Base-by-base conservation (phyloP, 345 rosid species). In the Syzygium oleosum region DNA sequence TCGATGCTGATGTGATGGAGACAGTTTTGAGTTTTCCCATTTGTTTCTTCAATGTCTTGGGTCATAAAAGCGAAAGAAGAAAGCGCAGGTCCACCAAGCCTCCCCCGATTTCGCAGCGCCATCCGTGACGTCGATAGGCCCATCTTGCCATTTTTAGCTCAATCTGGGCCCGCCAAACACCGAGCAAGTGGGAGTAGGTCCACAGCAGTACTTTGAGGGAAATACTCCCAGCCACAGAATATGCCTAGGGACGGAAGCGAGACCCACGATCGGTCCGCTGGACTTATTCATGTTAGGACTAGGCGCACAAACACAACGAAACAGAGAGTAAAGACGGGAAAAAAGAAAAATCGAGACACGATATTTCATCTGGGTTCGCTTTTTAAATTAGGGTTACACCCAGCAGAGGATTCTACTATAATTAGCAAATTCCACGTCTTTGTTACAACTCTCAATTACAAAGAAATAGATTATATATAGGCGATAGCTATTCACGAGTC, bases 281-380 rank as follows among this genome's bases (percentile, higher is more conserved):
- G 46, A 43, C 46, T 43, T 43, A 43, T 5, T 43, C 46, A 3
- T 6, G 46, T 43, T 16, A 53, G 56, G 56, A 53, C 6, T 53
- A 53, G 22, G 22, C 22, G 4, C 22, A 17, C 22, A 6, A 53
- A 53, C 4, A 17, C 9, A 17, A 53, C 3, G 4, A 53, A 53
- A 17, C 0, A 17, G 7, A 17, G 0, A 17, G 56, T 2, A 53
- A 52, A 15, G 1, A 17, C 3, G 8, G 7, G 3, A 53, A 53
- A 53, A 53, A 53, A 53, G 22, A 53, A 3, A 53, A 17, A 17
- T 53, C 3, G 56, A 53, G 3, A 53, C 3, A 4, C 0, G 7
- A 53, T 3, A 2, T 53, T 17, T 53, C 6, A 6, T 53, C 22
- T 53, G 5, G 6, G 21, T 53, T 53, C 55, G 2, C 22, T 1